These are phyloP conservation scores for Botrytis cinerea DNA, from an alignment of 2,329 filamentous ascomycete species.

Conservation along the genomic window DNA sequence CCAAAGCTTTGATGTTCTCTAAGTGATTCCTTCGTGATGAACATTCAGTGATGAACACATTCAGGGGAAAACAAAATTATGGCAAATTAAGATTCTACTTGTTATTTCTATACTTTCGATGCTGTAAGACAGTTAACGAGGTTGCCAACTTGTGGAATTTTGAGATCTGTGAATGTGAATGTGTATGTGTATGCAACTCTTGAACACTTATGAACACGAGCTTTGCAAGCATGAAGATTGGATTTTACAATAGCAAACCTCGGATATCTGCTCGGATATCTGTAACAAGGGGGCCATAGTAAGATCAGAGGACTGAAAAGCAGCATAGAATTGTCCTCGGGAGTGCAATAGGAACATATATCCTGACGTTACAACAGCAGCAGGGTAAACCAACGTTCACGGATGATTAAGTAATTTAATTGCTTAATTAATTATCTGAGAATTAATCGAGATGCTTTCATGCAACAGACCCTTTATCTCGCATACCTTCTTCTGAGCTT, in stretches of 20 bases:
- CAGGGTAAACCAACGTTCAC: not conserved
- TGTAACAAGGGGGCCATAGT: not conserved
- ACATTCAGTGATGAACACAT: not conserved
- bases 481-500: not conserved
- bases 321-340: not conserved
- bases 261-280: not conserved
- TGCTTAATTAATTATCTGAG: not conserved
- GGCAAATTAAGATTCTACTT: not conserved
- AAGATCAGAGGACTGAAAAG: not conserved
- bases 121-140: not conserved
- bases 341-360: no score
- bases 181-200: not conserved
- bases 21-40: not conserved
- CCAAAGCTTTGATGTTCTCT: rapidly evolving
- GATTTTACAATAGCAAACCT: not conserved
- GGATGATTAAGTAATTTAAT: not conserved
- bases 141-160: not conserved
- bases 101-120: not conserved
- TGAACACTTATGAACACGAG: not conserved
- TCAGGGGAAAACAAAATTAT: no score
- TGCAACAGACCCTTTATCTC: not conserved
- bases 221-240: not conserved
- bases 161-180: not conserved
- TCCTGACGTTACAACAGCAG: not conserved
- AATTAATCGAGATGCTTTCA: not conserved